Evolutionary conservation across 2,329 filamentous ascomycete species (phyloP).

Genomic region (Aspergillus clavatus): DNA sequence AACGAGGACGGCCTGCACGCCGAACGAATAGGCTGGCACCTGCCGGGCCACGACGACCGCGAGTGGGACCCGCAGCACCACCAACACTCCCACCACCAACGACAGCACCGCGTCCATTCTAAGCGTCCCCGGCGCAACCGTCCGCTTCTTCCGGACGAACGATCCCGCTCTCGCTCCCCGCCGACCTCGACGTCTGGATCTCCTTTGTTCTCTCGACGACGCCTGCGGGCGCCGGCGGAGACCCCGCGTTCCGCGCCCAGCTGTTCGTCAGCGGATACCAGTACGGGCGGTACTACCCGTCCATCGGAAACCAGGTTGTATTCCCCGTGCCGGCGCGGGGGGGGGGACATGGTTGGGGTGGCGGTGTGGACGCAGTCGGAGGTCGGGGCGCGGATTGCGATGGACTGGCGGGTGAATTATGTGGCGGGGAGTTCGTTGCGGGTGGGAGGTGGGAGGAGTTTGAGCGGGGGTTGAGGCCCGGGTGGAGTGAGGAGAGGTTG

Average conservation of each 20-base stretch:
- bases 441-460: constrained; percentile 44
- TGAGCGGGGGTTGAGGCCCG: constrained; percentile 48
- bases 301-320: constrained; percentile 56
- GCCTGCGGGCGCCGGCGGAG: constrained; percentile 30
- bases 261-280: constrained; percentile 64
- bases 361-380: constrained; percentile 57
- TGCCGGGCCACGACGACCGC: constrained; percentile 52
- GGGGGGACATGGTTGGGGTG: constrained; percentile 54
- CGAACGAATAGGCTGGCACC: constrained; percentile 56
- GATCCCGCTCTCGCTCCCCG: constrained; percentile 49
- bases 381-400: constrained; percentile 46
- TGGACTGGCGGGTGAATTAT: constrained; percentile 53
- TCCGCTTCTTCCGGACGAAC: constrained; percentile 53
- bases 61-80: no score
- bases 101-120: constrained; percentile 16
- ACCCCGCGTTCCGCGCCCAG: constrained; percentile 52
- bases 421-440: constrained; percentile 51
- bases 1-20: constrained; percentile 57
- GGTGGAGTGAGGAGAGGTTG: constrained; percentile 42
- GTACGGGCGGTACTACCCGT: constrained; percentile 56
- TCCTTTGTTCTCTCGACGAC: constrained; percentile 51
- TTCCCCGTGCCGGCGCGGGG: constrained; percentile 58
- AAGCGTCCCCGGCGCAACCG: constrained; percentile 47
- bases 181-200: constrained; percentile 52
- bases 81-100: constrained; percentile 22